phyloP scores from a whole-genome alignment of 768 basidiomycete species.

The Lentinula sp. region DNA sequence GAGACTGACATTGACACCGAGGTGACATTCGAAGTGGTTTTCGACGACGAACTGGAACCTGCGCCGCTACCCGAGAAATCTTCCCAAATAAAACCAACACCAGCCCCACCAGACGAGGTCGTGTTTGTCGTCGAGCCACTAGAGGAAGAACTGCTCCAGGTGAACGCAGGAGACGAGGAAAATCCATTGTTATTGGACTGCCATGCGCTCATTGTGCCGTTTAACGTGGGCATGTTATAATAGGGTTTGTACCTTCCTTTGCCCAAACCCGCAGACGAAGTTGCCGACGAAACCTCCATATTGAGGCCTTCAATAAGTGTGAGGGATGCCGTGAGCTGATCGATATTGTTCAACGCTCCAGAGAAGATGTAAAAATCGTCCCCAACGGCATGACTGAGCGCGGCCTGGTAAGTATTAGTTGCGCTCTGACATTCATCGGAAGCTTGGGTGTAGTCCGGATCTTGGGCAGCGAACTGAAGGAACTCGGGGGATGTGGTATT shows the following conservation, averaged over 20 bases:
- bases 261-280: neutral
- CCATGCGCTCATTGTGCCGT: slow-evolving; percentile 1
- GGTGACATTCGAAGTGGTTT: neutral
- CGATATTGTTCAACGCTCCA: slow-evolving; percentile 1
- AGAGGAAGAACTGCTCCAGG: neutral
- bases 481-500: neutral
- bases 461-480: neutral
- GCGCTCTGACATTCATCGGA: neutral
- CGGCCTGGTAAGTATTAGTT: neutral
- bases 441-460: neutral
- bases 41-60: neutral
- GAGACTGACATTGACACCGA: neutral
- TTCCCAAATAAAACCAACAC: slow-evolving; percentile 2
- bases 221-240: neutral
- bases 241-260: neutral
- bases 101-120: neutral
- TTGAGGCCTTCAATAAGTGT: neutral
- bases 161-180: neutral
- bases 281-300: neutral
- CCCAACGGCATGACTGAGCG: neutral
- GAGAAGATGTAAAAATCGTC: slow-evolving; percentile 1
- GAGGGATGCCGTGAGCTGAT: neutral
- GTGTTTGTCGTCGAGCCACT: neutral
- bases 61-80: slow-evolving; percentile 1
- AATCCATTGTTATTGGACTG: neutral